phyloP scores from a whole-genome alignment of 2,329 filamentous ascomycete species.

The Neurospora sp. region DNA sequence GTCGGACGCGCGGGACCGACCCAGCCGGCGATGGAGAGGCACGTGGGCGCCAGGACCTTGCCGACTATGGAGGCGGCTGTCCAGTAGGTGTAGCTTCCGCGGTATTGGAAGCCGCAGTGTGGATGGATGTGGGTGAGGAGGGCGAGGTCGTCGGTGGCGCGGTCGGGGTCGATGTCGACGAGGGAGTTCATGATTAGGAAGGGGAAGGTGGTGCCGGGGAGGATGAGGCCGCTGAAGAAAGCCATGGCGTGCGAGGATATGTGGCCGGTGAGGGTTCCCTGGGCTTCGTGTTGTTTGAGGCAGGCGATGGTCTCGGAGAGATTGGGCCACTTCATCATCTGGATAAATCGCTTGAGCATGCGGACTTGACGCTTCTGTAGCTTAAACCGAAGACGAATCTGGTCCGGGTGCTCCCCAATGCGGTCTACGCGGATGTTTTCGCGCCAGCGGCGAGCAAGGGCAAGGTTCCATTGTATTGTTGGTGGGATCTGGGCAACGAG shows the following conservation, averaged over 20 bases:
- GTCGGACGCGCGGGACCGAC: slow-evolving; percentile 63
- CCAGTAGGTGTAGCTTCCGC: slow-evolving; percentile 68
- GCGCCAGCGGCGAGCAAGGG: slow-evolving; percentile 63
- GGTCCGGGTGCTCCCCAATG: slow-evolving; percentile 42
- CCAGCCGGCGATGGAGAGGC: slow-evolving; percentile 63
- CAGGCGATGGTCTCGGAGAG: slow-evolving; percentile 53
- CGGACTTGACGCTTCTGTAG: slow-evolving; percentile 59
- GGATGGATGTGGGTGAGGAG: slow-evolving; percentile 60
- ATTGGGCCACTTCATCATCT: slow-evolving; percentile 70
- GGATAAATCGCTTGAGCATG: slow-evolving; percentile 58
- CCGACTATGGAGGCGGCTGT: slow-evolving; percentile 61
- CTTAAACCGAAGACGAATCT: slow-evolving; percentile 54
- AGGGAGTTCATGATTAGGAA: slow-evolving; percentile 73
- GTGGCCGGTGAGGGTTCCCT: slow-evolving; percentile 43
- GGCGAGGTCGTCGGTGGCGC: slow-evolving; percentile 53
- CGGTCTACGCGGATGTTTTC: slow-evolving; percentile 59
- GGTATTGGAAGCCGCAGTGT: slow-evolving; percentile 66
- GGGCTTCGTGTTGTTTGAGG: slow-evolving; percentile 49
- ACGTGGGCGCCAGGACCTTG: slow-evolving; percentile 65
- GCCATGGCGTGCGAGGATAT: slow-evolving; percentile 65
- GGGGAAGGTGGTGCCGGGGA: slow-evolving; percentile 59
- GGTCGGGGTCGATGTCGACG: slow-evolving; percentile 64
- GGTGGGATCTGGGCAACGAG: slow-evolving; percentile 57
- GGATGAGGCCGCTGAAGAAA: slow-evolving; percentile 64
- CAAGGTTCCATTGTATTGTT: slow-evolving; percentile 62